Conservation (phyloP, 176 grass and related monocot species). For the Phoenix dactylifera region DNA sequence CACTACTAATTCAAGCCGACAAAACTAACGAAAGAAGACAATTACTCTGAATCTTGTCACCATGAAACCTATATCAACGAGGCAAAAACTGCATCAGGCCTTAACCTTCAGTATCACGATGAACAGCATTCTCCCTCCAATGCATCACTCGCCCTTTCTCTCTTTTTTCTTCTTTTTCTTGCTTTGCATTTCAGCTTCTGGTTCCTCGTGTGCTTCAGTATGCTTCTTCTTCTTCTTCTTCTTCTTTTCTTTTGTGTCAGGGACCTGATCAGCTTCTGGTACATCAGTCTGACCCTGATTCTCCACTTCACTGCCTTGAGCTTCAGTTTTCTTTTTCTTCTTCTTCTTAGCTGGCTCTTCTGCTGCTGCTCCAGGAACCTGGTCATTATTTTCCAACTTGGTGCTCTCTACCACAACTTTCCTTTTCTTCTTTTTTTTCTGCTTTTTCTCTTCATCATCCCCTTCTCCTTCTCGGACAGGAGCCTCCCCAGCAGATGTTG, state of each 20-base stretch:
- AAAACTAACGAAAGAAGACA: no score
- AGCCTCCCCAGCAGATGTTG: background rate
- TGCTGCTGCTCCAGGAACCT: constrained; percentile 7
- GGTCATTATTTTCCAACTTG: background rate
- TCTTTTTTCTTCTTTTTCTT: constrained; percentile 16
- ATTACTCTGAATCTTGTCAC: no score
- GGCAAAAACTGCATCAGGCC: no score
- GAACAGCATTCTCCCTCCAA: no score
- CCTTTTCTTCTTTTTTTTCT: constrained; percentile 37
- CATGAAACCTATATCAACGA: no score
- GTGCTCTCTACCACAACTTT: constrained; percentile 10
- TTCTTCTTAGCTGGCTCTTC: constrained; percentile 26
- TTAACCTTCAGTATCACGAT: no score
- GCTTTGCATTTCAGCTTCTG: background rate
- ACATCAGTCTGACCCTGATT: constrained; percentile 4
- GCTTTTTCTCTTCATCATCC: constrained; percentile 4
- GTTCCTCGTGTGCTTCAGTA: constrained; percentile 12
- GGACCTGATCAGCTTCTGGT: background rate
- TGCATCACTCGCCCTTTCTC: background rate
- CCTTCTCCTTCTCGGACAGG: constrained; percentile 1
- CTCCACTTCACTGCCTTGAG: background rate
- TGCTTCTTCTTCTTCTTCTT: constrained; percentile 59
- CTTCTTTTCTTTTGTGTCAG: constrained; percentile 31
- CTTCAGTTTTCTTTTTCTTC: constrained; percentile 22
- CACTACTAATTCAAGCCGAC: no score